Evolutionary conservation across 345 rosid species (phyloP).

Genomic region (Gossypium stocksii): DNA sequence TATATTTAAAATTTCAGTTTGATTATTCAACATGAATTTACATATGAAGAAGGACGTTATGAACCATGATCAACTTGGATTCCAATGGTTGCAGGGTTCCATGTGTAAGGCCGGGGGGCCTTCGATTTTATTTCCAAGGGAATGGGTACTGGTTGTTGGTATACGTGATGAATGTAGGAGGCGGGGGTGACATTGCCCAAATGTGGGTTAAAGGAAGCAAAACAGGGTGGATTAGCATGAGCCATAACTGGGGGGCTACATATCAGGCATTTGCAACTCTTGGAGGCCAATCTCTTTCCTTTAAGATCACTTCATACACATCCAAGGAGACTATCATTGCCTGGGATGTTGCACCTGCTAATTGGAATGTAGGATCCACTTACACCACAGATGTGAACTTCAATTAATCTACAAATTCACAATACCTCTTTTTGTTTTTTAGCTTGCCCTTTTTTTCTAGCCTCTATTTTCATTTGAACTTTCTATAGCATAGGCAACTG

Average conservation of each 20-base stretch:
- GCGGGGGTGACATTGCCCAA: conserved; percentile 48
- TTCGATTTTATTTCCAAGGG: conserved; percentile 40
- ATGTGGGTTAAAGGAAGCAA: conserved; percentile 70
- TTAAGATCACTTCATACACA: conserved; percentile 57
- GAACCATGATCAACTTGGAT: not conserved
- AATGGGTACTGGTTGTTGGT: conserved; percentile 62
- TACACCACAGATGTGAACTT: conserved; percentile 54
- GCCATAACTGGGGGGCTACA: conserved; percentile 94
- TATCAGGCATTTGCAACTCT: conserved; percentile 82
- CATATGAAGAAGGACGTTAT: not conserved
- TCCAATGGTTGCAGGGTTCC: conserved; percentile 38
- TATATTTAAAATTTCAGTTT: conserved; percentile 6
- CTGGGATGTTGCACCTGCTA: conserved; percentile 56
- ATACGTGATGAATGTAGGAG: conserved; percentile 69
- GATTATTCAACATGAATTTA: not conserved
- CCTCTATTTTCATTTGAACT: too few relatives aligned
- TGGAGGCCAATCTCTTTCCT: conserved; percentile 68
- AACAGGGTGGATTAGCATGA: conserved; percentile 76
- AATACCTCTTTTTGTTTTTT: not conserved
- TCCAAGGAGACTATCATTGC: conserved; percentile 51
- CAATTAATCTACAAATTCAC: conserved; percentile 27
- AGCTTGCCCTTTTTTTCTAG: not conserved
- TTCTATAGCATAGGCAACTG: too few relatives aligned
- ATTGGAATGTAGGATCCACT: conserved; percentile 58
- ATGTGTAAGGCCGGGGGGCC: conserved; percentile 45